Evolutionary conservation across 768 basidiomycete species (phyloP).

Genomic region (Xerocomus spinulosus): DNA sequence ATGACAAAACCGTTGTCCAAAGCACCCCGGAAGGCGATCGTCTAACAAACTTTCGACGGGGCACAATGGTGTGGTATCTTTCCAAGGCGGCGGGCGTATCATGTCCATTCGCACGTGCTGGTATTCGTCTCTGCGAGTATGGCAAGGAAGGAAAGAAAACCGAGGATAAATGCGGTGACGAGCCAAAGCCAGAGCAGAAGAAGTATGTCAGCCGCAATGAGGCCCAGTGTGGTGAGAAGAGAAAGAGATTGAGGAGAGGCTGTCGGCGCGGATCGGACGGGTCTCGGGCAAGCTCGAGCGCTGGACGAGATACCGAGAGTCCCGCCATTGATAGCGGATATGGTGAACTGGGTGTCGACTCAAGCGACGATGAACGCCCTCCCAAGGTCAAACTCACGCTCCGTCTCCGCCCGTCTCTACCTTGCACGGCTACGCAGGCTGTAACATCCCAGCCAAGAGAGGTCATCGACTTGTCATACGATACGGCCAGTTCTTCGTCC

Average conservation of each 20-base stretch:
- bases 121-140: conserved; percentile 70
- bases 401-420: conserved; percentile 45
- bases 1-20: conserved; percentile 26
- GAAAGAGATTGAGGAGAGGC: conserved; percentile 38
- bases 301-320: conserved; percentile 17
- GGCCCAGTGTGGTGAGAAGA: conserved; percentile 43
- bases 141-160: conserved; percentile 43
- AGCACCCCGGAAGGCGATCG: conserved; percentile 30
- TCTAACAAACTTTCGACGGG: conserved; percentile 69
- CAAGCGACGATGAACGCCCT: conserved; percentile 35
- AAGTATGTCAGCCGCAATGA: conserved; percentile 34
- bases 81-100: conserved; percentile 69
- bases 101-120: conserved; percentile 70
- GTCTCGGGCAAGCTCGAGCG: conserved; percentile 7
- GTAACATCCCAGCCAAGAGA: conserved; percentile 19
- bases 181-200: conserved; percentile 37
- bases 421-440: conserved; percentile 17
- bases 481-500: conserved; percentile 31
- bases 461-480: conserved; percentile 41
- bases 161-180: conserved; percentile 23
- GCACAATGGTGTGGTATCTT: conserved; percentile 80
- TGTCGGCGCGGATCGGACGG: conserved; percentile 23
- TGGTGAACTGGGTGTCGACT: conserved; percentile 18
- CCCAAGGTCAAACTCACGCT: conserved; percentile 71
- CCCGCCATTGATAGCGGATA: conserved; percentile 25